Base-by-base conservation (phyloP, 2,329 filamentous ascomycete genomes). In the Xylaria sp. region DNA sequence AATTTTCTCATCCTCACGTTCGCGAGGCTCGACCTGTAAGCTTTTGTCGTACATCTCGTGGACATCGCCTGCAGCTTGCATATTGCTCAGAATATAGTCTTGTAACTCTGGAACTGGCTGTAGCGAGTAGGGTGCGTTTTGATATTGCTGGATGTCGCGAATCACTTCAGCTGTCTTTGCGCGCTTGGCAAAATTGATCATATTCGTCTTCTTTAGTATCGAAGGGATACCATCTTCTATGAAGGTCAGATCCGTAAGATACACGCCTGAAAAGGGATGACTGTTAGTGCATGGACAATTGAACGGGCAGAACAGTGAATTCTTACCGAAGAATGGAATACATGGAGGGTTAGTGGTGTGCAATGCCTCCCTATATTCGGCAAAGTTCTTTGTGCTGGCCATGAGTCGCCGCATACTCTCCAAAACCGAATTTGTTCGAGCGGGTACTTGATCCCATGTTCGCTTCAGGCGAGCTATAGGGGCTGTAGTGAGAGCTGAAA, bases 21-120 rank as follows among this genome's bases (percentile, higher is more conserved):
- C 95, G 73, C 95, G 87, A 66, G 95, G 95, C 77, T 99, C 95
- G 64, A 99, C 89, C 73, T 89, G 85, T 79, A 99, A 82, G 80
- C 93, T 97, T 84, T 94, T 94, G 78, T 98, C 94, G 82, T 98
- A 99, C 95, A 98, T 98, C 82, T 98, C 94, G 77, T 98, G 94
- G 67, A 99, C 95, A 76, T 98, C 94, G 55, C 93, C 92, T 3
- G 95, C 94, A 31, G 90, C 90, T 79, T 96, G 91, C 91, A 98
- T 96, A 77, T 98, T 97, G 76, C 89, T 94, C 70, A 97, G 80
- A 69, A 99, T 97, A 78, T 98, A 99, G 70, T 98, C 94, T 76
- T 98, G 94, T 69, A 99, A 83, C 78, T 98, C 95, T 1, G 89
- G 86, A 15, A 99, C 94, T 0, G 93, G 86, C 74, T 96, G 92